phyloP scores from a whole-genome alignment of 345 rosid species.

The Raphanus raphanistrum region DNA sequence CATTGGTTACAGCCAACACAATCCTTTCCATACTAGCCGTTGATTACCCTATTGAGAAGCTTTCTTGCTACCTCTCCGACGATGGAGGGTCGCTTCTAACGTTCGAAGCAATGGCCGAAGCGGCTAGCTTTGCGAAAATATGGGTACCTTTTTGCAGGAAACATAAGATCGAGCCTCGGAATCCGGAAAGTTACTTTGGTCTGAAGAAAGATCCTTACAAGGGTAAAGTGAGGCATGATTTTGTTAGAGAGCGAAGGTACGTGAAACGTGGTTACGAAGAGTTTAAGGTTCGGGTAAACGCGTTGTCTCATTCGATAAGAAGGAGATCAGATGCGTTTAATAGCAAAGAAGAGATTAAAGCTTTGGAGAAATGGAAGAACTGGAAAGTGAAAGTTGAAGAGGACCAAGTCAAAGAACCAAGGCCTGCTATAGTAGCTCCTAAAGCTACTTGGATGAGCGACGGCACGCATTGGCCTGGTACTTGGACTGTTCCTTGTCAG shows the following conservation, averaged over 20 bases:
- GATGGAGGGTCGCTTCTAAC: conserved; percentile 85
- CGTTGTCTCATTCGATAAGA: conserved; percentile 64
- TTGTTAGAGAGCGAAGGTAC: conserved; percentile 69
- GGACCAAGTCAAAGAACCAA: conserved; percentile 45
- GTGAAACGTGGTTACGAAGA: conserved; percentile 81
- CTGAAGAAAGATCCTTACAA: conserved; percentile 78
- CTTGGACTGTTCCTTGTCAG: conserved; percentile 60
- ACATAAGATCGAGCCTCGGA: conserved; percentile 71
- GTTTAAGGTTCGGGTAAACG: conserved; percentile 74
- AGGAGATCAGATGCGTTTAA: conserved; percentile 77
- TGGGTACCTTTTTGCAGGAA: conserved; percentile 96
- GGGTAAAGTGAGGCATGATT: conserved; percentile 63
- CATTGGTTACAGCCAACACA: conserved; percentile 81
- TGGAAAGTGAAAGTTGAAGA: conserved; percentile 27
- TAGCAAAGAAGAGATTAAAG: conserved; percentile 67
- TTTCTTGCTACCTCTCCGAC: conserved; percentile 78
- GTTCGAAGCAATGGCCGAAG: conserved; percentile 94
- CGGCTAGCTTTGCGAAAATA: conserved; percentile 71
- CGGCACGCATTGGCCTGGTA: conserved; percentile 83
- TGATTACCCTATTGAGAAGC: conserved; percentile 79
- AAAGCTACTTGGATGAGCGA: conserved; percentile 94
- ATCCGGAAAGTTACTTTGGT: conserved; percentile 79
- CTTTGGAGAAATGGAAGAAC: conserved; percentile 62
- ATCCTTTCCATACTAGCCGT: conserved; percentile 75
- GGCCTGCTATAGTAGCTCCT: conserved; percentile 55